These are phyloP conservation scores for Neoboletus subvelutipes DNA, from an alignment of 768 basidiomycete species.

Conservation along the genomic window DNA sequence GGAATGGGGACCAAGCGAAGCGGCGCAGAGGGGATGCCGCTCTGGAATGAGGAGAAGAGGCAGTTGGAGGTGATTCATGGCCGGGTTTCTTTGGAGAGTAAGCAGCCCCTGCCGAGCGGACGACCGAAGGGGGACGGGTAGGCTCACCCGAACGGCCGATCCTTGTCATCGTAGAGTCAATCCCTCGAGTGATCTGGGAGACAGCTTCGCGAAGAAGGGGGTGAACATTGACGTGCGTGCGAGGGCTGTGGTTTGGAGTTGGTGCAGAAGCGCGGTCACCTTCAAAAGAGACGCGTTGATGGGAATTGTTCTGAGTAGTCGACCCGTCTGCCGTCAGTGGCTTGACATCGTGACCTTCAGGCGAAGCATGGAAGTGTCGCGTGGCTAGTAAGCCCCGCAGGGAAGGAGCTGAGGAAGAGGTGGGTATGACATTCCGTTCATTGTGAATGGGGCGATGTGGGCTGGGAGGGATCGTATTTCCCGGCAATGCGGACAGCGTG, in stretches of 20 bases:
- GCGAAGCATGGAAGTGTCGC: constrained; percentile 19
- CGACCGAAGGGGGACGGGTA: constrained; percentile 6
- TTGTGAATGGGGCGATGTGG: constrained; percentile 36
- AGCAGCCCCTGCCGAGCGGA: constrained; percentile 4
- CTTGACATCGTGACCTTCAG: constrained; percentile 14
- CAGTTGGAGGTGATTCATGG: constrained; percentile 27
- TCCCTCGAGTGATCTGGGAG: constrained; percentile 5
- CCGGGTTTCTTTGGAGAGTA: constrained; percentile 21
- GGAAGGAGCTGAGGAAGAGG: constrained; percentile 43
- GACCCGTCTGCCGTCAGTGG: constrained; percentile 39
- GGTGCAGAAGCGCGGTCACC: constrained; percentile 35
- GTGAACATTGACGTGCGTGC: constrained; percentile 34
- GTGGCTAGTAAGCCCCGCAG: constrained; percentile 28
- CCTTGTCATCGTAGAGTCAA: constrained; percentile 10
- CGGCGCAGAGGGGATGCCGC: constrained; percentile 58
- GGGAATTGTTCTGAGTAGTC: constrained; percentile 43
- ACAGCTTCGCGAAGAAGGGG: constrained; percentile 21
- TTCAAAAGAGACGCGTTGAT: constrained; percentile 56
- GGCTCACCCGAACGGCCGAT: constrained; percentile 11
- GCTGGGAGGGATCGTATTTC: constrained; percentile 34
- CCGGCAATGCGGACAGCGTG: constrained; percentile 41
- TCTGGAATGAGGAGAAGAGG: constrained; percentile 40
- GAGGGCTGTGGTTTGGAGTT: constrained; percentile 33
- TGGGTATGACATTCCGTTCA: constrained; percentile 38
- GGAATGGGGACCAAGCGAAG: constrained; percentile 53